Evolutionary conservation across 2,329 filamentous ascomycete genomes (phyloP), one percentile per base, ranked within the genome.

Genomic region (Xylariaceae sp.): DNA sequence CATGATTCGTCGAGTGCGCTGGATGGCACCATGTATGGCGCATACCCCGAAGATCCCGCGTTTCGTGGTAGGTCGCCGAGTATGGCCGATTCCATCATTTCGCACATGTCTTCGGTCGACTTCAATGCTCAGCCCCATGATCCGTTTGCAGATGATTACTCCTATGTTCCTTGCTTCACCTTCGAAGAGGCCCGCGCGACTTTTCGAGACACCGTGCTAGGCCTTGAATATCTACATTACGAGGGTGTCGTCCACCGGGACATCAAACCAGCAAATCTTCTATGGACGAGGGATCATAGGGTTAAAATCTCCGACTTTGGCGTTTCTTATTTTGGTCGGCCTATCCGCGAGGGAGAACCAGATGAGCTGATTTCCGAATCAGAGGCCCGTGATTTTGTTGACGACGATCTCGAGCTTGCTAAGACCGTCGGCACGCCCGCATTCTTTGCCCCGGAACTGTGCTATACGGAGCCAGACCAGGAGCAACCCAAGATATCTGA

Each of bases 251-350:
- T 90, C 19, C 87, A 91, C 56, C 80, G 87, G 37, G 87, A 91
- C 57, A 90, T 91, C 63, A 91, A 90, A 60, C 87, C 87, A 1
- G 90, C 91, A 29, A 97, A 97, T 61, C 74, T 98, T 6, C 73
- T 98, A 6, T 89, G 91, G 71, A 94, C 89, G 38, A 82, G 72
- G 54, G 85, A 89, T 49, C 83, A 90, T 53, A 82, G 85, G 12
- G 88, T 96, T 58, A 98, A 98, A 72, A 98, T 98, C 46, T 97
- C 93, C 4, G 93, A 98, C 60, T 98, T 98, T 68, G 93, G 93
- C 24, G 93, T 98, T 2, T 98, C 93, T 1, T 98, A 97, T 64
- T 88, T 98, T 48, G 93, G 93, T 19, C 82, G 89, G 38, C 89
- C 89, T 2, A 86, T 90, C 43, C 78, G 87, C 30, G 88, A 95